These are phyloP conservation scores for Lasiodiplodia hormozganensis DNA, from an alignment of 2,329 filamentous ascomycete species.

Conservation along the genomic window DNA sequence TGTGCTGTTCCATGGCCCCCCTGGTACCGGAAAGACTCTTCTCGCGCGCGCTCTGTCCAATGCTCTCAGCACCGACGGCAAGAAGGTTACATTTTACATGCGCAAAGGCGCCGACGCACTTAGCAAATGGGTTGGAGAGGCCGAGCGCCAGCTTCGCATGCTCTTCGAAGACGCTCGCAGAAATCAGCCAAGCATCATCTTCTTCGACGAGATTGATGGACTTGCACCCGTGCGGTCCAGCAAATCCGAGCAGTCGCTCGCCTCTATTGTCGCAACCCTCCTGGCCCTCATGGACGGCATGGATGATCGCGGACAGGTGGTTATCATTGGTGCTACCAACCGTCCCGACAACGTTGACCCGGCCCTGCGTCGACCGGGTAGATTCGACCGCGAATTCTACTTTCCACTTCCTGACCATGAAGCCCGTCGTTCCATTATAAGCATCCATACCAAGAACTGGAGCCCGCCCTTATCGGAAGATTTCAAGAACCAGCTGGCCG, in stretches of 20 bases:
- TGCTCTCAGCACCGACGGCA: conserved; percentile 84
- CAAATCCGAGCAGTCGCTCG: conserved; percentile 98
- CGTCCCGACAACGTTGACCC: conserved; percentile 96
- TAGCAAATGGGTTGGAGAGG: conserved; percentile 99
- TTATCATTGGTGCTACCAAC: conserved; percentile 98
- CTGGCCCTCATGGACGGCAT: conserved; percentile 96
- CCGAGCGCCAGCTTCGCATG: conserved; percentile 90
- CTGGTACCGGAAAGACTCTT: conserved; percentile 97
- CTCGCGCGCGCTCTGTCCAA: conserved; percentile 91
- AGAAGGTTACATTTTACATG: conserved; percentile 99
- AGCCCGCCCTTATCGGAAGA: conserved; percentile 73
- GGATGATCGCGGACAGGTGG: conserved; percentile 97
- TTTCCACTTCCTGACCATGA: conserved; percentile 88
- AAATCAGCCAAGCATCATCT: conserved; percentile 98
- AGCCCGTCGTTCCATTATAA: conserved; percentile 82
- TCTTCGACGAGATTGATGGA: conserved; percentile 98
- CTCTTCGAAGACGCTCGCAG: conserved; percentile 95
- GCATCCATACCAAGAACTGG: conserved; percentile 97
- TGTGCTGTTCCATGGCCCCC: conserved; percentile 95
- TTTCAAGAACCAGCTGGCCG: conserved; percentile 85
- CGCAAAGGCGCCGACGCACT: conserved; percentile 96
- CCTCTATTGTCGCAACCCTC: conserved; percentile 95
- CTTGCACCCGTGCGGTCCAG: conserved; percentile 94
- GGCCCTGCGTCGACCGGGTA: conserved; percentile 88
- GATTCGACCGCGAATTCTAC: conserved; percentile 98